These are phyloP conservation scores for Xylaria intraflava DNA, from an alignment of 495 filamentous ascomycete genomes.

Conservation along the genomic window DNA sequence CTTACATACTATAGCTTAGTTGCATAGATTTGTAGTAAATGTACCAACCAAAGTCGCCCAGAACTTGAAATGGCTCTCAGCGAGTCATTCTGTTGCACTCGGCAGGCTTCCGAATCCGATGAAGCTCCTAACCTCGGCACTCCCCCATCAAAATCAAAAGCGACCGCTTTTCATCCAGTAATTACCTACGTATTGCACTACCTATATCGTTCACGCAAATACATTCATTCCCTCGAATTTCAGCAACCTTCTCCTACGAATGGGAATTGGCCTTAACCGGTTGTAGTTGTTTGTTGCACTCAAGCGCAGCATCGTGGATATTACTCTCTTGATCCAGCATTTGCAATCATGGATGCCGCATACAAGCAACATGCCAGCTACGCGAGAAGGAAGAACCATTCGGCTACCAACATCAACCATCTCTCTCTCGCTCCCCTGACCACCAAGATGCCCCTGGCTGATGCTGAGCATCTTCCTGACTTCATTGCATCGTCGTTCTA, in stretches of 20 bases:
- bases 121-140: constrained; percentile 6
- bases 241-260: background rate
- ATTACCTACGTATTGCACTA: too few species aligned
- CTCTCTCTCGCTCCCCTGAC: constrained; percentile 61
- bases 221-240: background rate
- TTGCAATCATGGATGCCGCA: constrained; percentile 40
- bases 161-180: background rate
- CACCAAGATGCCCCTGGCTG: constrained; percentile 54
- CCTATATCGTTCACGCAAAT: too few species aligned
- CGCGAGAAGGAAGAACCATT: constrained; percentile 40
- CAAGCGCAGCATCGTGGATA: background rate
- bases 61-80: too few species aligned
- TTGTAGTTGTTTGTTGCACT: background rate
- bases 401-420: constrained; percentile 42
- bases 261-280: background rate
- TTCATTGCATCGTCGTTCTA: constrained; percentile 18
- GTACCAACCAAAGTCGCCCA: too few species aligned
- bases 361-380: constrained; percentile 47
- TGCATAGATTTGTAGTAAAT: too few species aligned
- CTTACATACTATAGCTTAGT: too few species aligned
- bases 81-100: too few species aligned
- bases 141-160: constrained; percentile 13
- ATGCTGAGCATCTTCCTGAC: constrained; percentile 42
- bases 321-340: background rate
- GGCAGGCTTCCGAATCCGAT: too few species aligned